Conservation (phyloP, 169 alveolate species). For the Cryptosporidium ubiquitum region DNA sequence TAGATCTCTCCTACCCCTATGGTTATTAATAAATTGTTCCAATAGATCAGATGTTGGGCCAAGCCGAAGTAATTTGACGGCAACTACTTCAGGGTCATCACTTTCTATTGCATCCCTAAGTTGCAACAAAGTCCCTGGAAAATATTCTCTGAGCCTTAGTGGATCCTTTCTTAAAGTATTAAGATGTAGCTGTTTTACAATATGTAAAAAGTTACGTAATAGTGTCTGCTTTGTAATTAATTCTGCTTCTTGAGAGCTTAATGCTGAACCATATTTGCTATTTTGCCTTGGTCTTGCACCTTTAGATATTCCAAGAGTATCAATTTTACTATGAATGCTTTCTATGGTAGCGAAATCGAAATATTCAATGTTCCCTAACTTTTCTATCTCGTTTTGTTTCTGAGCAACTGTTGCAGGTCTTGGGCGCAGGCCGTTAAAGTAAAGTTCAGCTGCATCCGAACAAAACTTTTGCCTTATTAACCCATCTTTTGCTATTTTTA, state of each 20-base stretch:
- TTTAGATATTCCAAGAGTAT: not conserved
- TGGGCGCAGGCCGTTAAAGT: constrained; percentile 48
- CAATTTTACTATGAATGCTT: not conserved
- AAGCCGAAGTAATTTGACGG: constrained; percentile 24
- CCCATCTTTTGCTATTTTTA: constrained; percentile 45
- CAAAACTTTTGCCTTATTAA: constrained; percentile 42
- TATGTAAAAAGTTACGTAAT: constrained; percentile 44
- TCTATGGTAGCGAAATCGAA: not conserved
- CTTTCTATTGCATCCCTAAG: constrained; percentile 48
- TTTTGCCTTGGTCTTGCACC: not conserved
- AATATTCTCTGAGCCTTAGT: constrained; percentile 33
- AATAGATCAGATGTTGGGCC: constrained; percentile 42
- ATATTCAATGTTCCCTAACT: constrained; percentile 29
- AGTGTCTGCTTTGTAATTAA: constrained; percentile 50
- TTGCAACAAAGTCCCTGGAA: constrained; percentile 51
- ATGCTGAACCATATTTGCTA: not conserved
- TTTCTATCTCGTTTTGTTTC: constrained; percentile 30
- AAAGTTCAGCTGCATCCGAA: constrained; percentile 52
- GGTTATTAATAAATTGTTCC: constrained; percentile 36
- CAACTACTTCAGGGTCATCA: constrained; percentile 58
- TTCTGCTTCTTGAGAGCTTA: constrained; percentile 53
- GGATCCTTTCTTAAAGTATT: constrained; percentile 51
- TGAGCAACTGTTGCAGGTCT: constrained; percentile 42
- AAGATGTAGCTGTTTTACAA: constrained; percentile 26
- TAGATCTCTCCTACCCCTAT: constrained; percentile 44